phyloP scores from a whole-genome alignment of 768 basidiomycete genomes.

The Cubamyces lactineus region DNA sequence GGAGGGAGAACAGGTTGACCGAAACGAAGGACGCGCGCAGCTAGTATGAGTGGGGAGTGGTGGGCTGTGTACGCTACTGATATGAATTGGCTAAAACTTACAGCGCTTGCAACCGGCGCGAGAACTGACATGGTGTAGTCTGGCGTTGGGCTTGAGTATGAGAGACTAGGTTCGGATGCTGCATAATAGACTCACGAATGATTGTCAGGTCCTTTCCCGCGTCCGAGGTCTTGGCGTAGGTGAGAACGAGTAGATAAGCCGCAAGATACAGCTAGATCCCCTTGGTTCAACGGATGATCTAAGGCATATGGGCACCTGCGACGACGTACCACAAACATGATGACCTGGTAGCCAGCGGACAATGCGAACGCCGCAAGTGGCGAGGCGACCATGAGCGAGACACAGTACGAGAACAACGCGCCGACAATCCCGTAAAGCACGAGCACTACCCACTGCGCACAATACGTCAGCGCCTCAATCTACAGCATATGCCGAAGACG shows the following conservation, averaged over 20 bases:
- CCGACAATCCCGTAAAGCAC: constrained; percentile 72
- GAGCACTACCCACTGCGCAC: constrained; percentile 65
- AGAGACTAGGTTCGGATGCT: background rate
- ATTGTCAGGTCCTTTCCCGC: constrained; percentile 59
- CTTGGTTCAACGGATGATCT: constrained; percentile 1
- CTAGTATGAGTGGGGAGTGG: constrained; percentile 37
- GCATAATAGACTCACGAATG: constrained; percentile 46
- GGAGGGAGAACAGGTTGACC: constrained; percentile 73
- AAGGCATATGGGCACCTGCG: background rate
- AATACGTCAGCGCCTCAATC: background rate
- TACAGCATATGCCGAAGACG: background rate
- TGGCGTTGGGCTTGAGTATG: constrained; percentile 18
- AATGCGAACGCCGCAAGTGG: constrained; percentile 75
- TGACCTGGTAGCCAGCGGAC: constrained; percentile 71
- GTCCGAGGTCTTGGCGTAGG: constrained; percentile 66
- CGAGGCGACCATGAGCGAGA: constrained; percentile 61
- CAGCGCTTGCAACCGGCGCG: constrained; percentile 70
- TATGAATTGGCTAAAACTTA: constrained; percentile 41
- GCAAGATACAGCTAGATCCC: constrained; percentile 63
- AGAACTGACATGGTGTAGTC: constrained; percentile 70
- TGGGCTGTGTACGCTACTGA: background rate
- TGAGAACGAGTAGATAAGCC: constrained; percentile 71
- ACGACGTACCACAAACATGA: constrained; percentile 67
- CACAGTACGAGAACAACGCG: constrained; percentile 69
- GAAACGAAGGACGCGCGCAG: constrained; percentile 73